Percentiles rank a stretch among this genome's conserved stretches.
Conservation (phyloP, 495 filamentous ascomycete species). For the Astrothelium subdiscretum region DNA sequence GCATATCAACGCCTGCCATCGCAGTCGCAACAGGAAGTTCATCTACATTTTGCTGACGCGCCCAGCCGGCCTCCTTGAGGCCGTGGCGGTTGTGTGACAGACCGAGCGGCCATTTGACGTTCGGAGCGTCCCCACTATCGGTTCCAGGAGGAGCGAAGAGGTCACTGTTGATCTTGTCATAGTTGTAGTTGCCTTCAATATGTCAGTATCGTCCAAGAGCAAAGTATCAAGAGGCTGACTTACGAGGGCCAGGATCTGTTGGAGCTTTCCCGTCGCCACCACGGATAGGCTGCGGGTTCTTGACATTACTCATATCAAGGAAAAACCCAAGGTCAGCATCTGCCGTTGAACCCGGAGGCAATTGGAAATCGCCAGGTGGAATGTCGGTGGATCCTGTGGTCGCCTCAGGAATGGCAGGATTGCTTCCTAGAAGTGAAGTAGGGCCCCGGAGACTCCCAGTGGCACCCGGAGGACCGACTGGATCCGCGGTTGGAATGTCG, state of each 20-base stretch:
- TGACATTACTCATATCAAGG: slow-evolving; percentile 49
- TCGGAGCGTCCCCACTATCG: slow-evolving; percentile 49
- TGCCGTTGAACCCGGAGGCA: slow-evolving; percentile 45
- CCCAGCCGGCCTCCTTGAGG: slow-evolving; percentile 50
- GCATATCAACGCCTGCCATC: slow-evolving; percentile 74
- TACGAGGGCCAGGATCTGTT: slow-evolving; percentile 53
- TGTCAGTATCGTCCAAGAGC: neutral
- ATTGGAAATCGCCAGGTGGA: slow-evolving; percentile 19
- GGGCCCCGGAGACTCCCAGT: slow-evolving; percentile 1
- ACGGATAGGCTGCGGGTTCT: slow-evolving; percentile 58
- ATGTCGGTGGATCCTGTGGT: slow-evolving; percentile 9
- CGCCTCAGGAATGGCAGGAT: neutral
- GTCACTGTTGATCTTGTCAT: slow-evolving; percentile 56
- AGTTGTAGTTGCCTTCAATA: slow-evolving; percentile 38
- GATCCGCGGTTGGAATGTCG: slow-evolving; percentile 1
- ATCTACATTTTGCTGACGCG: slow-evolving; percentile 52
- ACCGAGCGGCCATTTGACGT: slow-evolving; percentile 63
- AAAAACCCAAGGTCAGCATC: slow-evolving; percentile 46
- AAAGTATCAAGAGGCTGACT: slow-evolving; percentile 12
- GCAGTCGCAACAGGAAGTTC: slow-evolving; percentile 52
- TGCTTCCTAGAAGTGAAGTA: neutral
- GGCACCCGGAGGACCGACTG: slow-evolving; percentile 2
- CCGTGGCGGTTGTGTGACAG: slow-evolving; percentile 53
- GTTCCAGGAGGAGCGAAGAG: slow-evolving; percentile 54
- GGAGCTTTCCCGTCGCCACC: slow-evolving; percentile 37